phyloP scores from a whole-genome alignment of 306 rosid species.

The Gleditsia sinensis region DNA sequence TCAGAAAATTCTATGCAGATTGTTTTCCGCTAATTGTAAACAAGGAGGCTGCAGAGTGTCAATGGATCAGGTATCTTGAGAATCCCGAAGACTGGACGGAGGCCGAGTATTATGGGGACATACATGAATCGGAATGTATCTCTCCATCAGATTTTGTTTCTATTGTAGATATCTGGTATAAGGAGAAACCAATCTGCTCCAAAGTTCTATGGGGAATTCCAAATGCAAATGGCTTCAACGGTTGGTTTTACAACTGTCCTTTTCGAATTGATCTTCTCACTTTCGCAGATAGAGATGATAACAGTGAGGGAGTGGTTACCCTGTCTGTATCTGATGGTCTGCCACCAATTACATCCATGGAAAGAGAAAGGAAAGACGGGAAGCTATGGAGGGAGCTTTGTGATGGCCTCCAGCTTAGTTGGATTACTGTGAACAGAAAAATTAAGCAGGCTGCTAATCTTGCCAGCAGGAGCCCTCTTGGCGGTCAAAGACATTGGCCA shows the following conservation, averaged over 20 bases:
- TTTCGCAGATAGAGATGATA: constrained; percentile 60
- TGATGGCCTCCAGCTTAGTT: constrained; percentile 77
- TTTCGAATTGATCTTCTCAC: constrained; percentile 81
- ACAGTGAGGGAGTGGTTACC: constrained; percentile 57
- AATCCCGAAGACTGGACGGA: constrained; percentile 88
- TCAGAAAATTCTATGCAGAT: constrained; percentile 86
- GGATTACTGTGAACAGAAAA: constrained; percentile 79
- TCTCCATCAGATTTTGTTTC: constrained; percentile 86
- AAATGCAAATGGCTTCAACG: constrained; percentile 62
- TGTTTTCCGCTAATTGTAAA: constrained; percentile 83
- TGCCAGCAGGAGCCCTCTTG: constrained; percentile 89
- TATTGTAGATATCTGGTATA: constrained; percentile 73
- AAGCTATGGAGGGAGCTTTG: constrained; percentile 83
- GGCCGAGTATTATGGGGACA: constrained; percentile 81
- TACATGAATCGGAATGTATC: constrained; percentile 51
- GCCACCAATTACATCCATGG: constrained; percentile 71
- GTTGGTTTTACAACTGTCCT: constrained; percentile 91
- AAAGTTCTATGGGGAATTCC: constrained; percentile 91
- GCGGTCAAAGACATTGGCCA: constrained; percentile 95
- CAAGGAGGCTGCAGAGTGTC: constrained; percentile 67
- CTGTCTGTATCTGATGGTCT: constrained; percentile 80
- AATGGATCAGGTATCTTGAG: constrained; percentile 51
- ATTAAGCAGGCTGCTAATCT: constrained; percentile 86
- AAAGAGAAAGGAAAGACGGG: constrained; percentile 83
- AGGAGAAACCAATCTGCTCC: constrained; percentile 74